These are phyloP conservation scores for Arthrobotrys conoides DNA, from an alignment of 2,329 filamentous ascomycete genomes.

Conservation along the genomic window DNA sequence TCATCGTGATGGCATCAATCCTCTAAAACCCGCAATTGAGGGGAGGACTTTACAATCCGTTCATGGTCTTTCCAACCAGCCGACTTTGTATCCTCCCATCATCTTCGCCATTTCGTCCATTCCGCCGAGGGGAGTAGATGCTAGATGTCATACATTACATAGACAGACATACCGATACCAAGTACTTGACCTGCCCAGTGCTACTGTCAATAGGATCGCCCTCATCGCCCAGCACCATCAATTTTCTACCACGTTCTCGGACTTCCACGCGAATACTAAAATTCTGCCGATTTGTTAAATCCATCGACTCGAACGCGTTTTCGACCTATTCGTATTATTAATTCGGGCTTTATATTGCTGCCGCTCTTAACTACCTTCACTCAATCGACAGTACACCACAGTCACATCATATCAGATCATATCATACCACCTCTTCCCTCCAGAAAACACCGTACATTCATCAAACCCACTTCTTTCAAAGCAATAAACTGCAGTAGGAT, in stretches of 20 bases:
- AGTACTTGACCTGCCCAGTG: too few relatives aligned
- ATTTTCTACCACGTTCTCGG: slow-evolving; percentile 16
- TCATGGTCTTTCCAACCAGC: neutral
- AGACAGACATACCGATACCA: neutral
- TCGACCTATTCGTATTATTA: neutral
- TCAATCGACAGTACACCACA: neutral
- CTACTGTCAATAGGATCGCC: neutral
- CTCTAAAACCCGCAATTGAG: slow-evolving; percentile 16
- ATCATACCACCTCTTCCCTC: slow-evolving; percentile 14
- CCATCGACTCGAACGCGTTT: neutral
- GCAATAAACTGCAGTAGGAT: neutral
- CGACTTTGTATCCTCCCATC: slow-evolving; percentile 4
- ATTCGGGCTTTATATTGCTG: neutral
- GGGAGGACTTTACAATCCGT: neutral
- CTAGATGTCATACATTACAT: neutral
- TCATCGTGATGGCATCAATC: slow-evolving; percentile 32
- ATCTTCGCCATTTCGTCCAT: slow-evolving; percentile 4
- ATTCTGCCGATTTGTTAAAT: neutral
- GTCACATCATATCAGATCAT: neutral
- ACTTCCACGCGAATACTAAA: slow-evolving; percentile 7
- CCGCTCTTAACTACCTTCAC: neutral
- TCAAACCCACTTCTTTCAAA: neutral
- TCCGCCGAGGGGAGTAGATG: neutral
- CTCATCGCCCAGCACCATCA: neutral
- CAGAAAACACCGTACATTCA: neutral